These are phyloP conservation scores for Plasmodium chabaudi DNA, from an alignment of 169 alveolate genomes.

Conservation along the genomic window DNA sequence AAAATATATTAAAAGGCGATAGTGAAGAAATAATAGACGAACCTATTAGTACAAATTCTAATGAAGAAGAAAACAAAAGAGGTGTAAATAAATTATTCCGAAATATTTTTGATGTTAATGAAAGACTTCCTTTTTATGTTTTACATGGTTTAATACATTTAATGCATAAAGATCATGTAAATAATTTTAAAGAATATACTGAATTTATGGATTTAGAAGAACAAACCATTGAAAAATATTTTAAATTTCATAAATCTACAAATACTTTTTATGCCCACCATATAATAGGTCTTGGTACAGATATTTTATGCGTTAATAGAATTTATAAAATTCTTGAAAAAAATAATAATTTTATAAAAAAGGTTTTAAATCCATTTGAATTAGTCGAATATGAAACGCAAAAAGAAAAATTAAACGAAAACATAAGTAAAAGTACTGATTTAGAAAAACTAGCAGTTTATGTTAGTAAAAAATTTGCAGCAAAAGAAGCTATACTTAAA, in stretches of 20 bases:
- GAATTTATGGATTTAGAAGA: slow-evolving; percentile 71
- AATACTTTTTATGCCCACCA: slow-evolving; percentile 55
- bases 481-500: slow-evolving; percentile 62
- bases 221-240: slow-evolving; percentile 25
- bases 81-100: slow-evolving; percentile 54
- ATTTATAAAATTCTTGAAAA: slow-evolving; percentile 29
- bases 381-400: slow-evolving; percentile 11
- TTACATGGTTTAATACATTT: slow-evolving; percentile 62
- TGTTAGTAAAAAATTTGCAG: slow-evolving; percentile 67
- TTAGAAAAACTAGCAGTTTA: slow-evolving; percentile 34
- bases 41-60: neutral
- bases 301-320: slow-evolving; percentile 53
- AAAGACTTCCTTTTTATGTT: slow-evolving; percentile 56
- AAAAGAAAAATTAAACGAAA: neutral
- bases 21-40: neutral
- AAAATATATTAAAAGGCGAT: neutral
- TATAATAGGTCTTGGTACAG: slow-evolving; percentile 51
- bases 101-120: slow-evolving; percentile 33
- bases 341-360: slow-evolving; percentile 25
- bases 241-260: slow-evolving; percentile 31
- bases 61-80: slow-evolving; percentile 7
- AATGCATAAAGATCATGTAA: slow-evolving; percentile 67
- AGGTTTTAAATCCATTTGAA: slow-evolving; percentile 42
- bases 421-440: neutral
- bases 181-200: slow-evolving; percentile 32